A percentile compares a stretch with the other conserved stretches of the same genome.
phyloP scores from a whole-genome alignment of 768 basidiomycete species.

The Antrodiella citrinella region DNA sequence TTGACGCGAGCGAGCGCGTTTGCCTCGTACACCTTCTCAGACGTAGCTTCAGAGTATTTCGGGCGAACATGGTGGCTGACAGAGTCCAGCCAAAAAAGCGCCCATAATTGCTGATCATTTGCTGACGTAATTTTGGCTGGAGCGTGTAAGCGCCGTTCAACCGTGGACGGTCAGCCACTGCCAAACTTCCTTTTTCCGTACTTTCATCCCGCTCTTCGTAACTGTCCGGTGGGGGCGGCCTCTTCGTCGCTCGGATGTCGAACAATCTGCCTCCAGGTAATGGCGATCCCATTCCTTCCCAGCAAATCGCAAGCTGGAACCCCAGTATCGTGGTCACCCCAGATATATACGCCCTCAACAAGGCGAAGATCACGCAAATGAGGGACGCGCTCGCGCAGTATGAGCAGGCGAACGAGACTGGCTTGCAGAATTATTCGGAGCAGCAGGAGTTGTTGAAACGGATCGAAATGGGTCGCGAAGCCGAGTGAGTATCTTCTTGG shows the following conservation, averaged over 20 bases:
- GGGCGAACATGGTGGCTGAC: too few relatives aligned
- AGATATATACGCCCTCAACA: slow-evolving; percentile 25
- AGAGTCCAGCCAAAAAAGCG: too few relatives aligned
- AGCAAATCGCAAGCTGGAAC: background rate
- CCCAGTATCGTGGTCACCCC: slow-evolving; percentile 7
- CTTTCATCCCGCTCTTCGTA: too few relatives aligned
- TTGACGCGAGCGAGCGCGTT: slow-evolving; percentile 36
- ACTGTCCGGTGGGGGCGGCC: too few relatives aligned
- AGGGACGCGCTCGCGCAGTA: slow-evolving; percentile 26
- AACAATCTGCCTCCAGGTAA: background rate
- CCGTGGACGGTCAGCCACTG: too few relatives aligned
- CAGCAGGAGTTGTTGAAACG: slow-evolving; percentile 18
- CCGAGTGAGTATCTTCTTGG: slow-evolving; percentile 29
- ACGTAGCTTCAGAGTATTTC: too few relatives aligned
- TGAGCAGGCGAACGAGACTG: slow-evolving; percentile 34
- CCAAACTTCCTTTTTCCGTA: too few relatives aligned
- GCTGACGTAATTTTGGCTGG: too few relatives aligned
- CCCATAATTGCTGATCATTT: too few relatives aligned
- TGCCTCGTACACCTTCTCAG: too few relatives aligned
- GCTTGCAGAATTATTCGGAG: slow-evolving; percentile 28
- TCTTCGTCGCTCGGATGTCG: too few relatives aligned
- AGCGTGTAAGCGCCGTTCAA: too few relatives aligned
- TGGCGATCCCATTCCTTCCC: background rate
- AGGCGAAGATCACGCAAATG: slow-evolving; percentile 21
- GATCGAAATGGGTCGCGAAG: slow-evolving; percentile 36